Evolutionary conservation across 225 moss, liverwort and hornwort genomes (phyloP), one percentile per base, ranked within the genome.

Genomic region (Sphagnum tenellum): DNA sequence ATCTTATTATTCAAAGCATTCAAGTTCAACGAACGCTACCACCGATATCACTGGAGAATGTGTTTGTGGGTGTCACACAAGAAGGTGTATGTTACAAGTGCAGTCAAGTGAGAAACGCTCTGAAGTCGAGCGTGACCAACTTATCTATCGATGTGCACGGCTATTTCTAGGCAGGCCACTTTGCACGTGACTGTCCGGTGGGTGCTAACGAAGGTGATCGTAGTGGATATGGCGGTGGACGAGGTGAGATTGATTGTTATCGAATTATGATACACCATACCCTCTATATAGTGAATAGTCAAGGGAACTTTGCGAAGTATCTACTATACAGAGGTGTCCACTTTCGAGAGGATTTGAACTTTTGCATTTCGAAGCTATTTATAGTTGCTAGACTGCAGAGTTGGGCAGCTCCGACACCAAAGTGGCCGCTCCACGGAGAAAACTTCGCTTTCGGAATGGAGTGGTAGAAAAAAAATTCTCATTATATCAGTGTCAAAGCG

Each of bases 271-370:
- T 57, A 57, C 56, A 57, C 5, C 14, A 57, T 57, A 57, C 11
- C 3, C 8, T 57, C 10, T 57, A 11, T 57, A 57, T 57, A 57
- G 56, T 57, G 56, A 13, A 57, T 13, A 57, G 12, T 3, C 10
- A 57, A 57, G 4, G 56, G 56, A 57, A 11, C 56, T 12, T 12
- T 57, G 4, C 8, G 10, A 57, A 57, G 56, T 57, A 13, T 57
- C 56, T 13, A 57, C 56, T 57, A 57, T 57, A 57, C 14, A 9
- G 56, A 57, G 56, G 56, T 57, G 56, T 57, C 8, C 56, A 57
- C 56, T 57, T 57, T 57, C 10, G 56, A 57, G 56, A 57, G 56
- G 56, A 11, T 57, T 57, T 57, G 12, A 57, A 57, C 14, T 4
- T 57, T 4, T 57, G n/a, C n/a, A n/a, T n/a, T n/a, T n/a, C n/a